Base-by-base conservation (phyloP, 306 rosid species). In the Carpinus viminea region DNA sequence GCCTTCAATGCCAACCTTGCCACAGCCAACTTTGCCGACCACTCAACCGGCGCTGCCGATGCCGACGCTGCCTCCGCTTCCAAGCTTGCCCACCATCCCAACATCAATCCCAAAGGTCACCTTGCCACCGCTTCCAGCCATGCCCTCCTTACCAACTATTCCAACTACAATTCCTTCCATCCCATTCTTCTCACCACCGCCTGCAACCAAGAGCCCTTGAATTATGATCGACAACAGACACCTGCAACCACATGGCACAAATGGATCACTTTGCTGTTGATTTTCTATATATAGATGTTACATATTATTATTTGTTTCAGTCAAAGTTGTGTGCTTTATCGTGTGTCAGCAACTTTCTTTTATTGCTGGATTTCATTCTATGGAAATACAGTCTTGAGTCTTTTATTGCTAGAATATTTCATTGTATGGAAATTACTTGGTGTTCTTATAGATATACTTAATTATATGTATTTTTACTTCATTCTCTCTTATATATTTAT, bases 111-210 rank as follows among this genome's bases (percentile, higher is more conserved):
- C 86, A 51, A 28, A 53, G 24, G 0, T 31, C 55, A 20, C 8
- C 41, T 31, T 76, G 21, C 86, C 80, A 7, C 73, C 83, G 50
- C 9, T 78, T 6, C 77, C 81, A 7, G 43, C 18, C 36, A 0
- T 80, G 0, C 79, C 85, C 9, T 68, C 78, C 0, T 13, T 82
- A 20, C 85, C 81, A 48, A 78, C 74, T 28, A 76, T 83, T 13
- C 86, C 86, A 46, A 84, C 73, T n/a, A 70, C 56, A 31, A 43
- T 83, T 1, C 80, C 86, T 4, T 74, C 81, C 43, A 45, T 83
- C 28, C 73, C 88, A n/a, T 78, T 85, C 77, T 4, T 85, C 76
- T 64, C 88, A 21, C 74, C 83, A 54, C 87, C 85, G 48, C 88
- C 87, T 75, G 48, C 76, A 17, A 34, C 83, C 55, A n/a, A 77